A percentile compares a stretch with the other conserved stretches of the same genome.
Conservation (phyloP, 495 filamentous ascomycete species). For the Talaromyces wortmannii region DNA sequence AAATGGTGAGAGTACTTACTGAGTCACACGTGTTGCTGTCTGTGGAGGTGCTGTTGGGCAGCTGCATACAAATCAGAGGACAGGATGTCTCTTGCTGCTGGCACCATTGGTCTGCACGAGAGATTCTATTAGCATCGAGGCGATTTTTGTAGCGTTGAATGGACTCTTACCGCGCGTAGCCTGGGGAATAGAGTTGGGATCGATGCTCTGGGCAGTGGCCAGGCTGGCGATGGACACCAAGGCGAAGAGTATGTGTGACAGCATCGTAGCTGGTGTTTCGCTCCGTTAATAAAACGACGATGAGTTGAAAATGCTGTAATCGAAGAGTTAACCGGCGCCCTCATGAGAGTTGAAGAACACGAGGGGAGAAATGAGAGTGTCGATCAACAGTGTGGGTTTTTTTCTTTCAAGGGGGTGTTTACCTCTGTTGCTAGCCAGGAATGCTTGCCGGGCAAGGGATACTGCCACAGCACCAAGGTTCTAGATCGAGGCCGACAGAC, state of each 20-base stretch:
- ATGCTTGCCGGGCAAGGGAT: not conserved
- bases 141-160: not conserved
- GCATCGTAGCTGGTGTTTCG: slow-evolving; percentile 11
- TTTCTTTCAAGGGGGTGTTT: not conserved
- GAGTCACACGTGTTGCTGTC: slow-evolving; percentile 61
- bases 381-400: not conserved
- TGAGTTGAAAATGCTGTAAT: no score
- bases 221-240: slow-evolving; percentile 25
- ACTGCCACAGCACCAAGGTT: no score
- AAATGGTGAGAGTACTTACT: slow-evolving; percentile 39
- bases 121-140: no score
- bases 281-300: no score
- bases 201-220: slow-evolving; percentile 44
- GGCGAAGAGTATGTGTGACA: slow-evolving; percentile 19
- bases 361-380: not conserved
- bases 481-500: no score
- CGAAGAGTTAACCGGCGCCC: no score
- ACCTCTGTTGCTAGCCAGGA: not conserved
- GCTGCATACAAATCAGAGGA: slow-evolving; percentile 73
- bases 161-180: slow-evolving; percentile 32
- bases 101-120: slow-evolving; percentile 61
- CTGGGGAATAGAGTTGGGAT: slow-evolving; percentile 50
- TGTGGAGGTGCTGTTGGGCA: slow-evolving; percentile 45
- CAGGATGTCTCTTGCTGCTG: slow-evolving; percentile 57
- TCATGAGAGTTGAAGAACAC: not conserved